phyloP scores from a whole-genome alignment of 768 basidiomycete genomes.

The Myochromella boudieri region DNA sequence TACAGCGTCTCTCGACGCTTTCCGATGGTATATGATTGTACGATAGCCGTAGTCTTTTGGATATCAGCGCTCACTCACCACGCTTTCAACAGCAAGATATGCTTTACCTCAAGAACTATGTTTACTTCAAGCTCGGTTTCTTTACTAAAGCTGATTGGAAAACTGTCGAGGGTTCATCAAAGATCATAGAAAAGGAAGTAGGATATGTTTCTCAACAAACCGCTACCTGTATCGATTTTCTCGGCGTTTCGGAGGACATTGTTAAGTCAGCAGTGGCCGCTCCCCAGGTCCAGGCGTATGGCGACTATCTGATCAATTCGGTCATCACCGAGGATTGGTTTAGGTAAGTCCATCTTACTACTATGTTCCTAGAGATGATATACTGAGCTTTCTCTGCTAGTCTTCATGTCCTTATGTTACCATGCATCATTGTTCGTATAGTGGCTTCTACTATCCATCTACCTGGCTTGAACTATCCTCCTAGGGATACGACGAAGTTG shows the following conservation, averaged over 20 bases:
- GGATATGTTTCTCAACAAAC: neutral
- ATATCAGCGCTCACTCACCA: too few species aligned
- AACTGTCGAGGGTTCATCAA: neutral
- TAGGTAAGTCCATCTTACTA: neutral
- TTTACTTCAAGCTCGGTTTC: neutral
- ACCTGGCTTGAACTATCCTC: too few species aligned
- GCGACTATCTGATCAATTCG: neutral
- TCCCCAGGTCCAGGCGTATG: neutral
- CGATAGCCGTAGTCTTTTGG: too few species aligned
- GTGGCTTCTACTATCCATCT: neutral
- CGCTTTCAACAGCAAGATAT: slow-evolving; percentile 8
- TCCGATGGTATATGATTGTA: slow-evolving; percentile 6
- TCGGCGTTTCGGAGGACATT: neutral
- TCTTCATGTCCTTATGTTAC: neutral
- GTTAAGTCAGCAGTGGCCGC: neutral
- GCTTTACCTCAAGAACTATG: slow-evolving; percentile 2
- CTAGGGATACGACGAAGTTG: neutral
- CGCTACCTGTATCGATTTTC: neutral
- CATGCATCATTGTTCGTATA: neutral
- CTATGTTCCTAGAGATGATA: too few species aligned
- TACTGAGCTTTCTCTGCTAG: too few species aligned
- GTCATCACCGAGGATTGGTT: neutral
- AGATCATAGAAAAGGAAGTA: neutral
- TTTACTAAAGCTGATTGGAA: neutral
- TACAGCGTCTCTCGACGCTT: slow-evolving; percentile 2